A percentile compares a stretch with the other conserved stretches of the same genome.
These are phyloP conservation scores for Neolentinus lepideus DNA, from an alignment of 1,284 basidiomycete species.

Conservation along the genomic window DNA sequence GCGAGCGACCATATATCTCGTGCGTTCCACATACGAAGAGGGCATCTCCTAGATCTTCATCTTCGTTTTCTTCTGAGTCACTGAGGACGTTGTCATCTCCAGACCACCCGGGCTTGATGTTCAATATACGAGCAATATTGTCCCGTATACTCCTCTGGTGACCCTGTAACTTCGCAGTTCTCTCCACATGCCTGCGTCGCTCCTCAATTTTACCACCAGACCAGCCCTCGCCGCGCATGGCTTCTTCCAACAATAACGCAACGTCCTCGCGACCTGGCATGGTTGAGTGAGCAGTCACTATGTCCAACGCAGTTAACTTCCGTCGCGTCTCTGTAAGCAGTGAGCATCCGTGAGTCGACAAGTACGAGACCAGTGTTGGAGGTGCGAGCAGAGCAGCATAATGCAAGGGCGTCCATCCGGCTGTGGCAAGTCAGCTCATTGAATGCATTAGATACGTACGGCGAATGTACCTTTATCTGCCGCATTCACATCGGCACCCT, in stretches of 20 bases:
- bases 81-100: constrained; percentile 21
- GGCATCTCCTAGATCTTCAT: constrained; percentile 33
- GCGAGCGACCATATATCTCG: background rate
- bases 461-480: constrained; percentile 56
- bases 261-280: constrained; percentile 78
- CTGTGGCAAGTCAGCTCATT: constrained; percentile 28
- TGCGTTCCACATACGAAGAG: constrained; percentile 40
- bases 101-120: constrained; percentile 62
- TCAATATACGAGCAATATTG: constrained; percentile 47
- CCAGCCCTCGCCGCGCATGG: constrained; percentile 76
- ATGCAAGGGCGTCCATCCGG: constrained; percentile 94
- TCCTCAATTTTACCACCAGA: constrained; percentile 62
- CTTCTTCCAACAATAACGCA: constrained; percentile 71
- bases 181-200: constrained; percentile 48
- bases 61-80: constrained; percentile 39
- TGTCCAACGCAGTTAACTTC: constrained; percentile 78
- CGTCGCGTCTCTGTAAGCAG: constrained; percentile 69
- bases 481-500: constrained; percentile 64
- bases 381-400: constrained; percentile 87
- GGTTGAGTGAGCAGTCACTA: constrained; percentile 73
- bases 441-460: constrained; percentile 1
- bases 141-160: constrained; percentile 45
- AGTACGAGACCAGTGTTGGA: constrained; percentile 85
- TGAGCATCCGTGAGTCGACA: constrained; percentile 89
- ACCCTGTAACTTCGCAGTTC: constrained; percentile 46